Evolutionary conservation across 2,329 filamentous ascomycete species (phyloP), one percentile per base, ranked within the genome.

Genomic region (Fusarium torreyae): DNA sequence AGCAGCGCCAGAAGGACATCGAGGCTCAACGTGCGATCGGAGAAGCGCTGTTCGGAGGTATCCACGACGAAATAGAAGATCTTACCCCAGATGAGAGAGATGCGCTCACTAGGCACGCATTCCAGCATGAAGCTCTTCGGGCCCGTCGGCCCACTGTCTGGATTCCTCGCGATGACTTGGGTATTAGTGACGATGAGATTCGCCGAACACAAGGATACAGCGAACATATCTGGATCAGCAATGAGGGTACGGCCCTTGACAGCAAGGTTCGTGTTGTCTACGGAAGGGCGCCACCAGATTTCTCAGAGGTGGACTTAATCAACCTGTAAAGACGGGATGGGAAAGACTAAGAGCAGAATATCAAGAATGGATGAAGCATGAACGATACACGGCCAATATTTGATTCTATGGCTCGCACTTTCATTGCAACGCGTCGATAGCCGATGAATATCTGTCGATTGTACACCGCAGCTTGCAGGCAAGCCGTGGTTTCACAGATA

Each of bases 1-100:
- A 82, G 28, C 85, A 85, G 57, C 84, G 84, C 6, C 80, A 82
- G 66, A 85, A 84, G 63, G 92, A 94, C 71, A 80, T 93, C 3
- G 92, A 96, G 78, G 88, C 89, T 1, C 92, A 95, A 79, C 87
- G 83, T 34, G 86, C 88, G 3, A 91, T 95, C 26, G 92, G 92
- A 8, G 91, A 94, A 49, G 92, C 94, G 4, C 85, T 98, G 4
- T 99, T 94, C 78, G 91, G 93, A 22, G 92, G 92, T 6, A 92
- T 94, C 74, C 91, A 95, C 70, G 95, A 98, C 75, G 94, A 97
- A 82, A 91, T 99, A 68, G 95, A 98, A 78, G 96, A 99, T 77
- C 84, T 99, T 49, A 96, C 93, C 2, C 93, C 94, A 0, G 93
- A 95, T 18, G 94, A 98, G 78, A 88, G 96, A 73, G 94, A 98